Conservation (phyloP, 768 basidiomycete species). For the Hysterangium stoloniferum region DNA sequence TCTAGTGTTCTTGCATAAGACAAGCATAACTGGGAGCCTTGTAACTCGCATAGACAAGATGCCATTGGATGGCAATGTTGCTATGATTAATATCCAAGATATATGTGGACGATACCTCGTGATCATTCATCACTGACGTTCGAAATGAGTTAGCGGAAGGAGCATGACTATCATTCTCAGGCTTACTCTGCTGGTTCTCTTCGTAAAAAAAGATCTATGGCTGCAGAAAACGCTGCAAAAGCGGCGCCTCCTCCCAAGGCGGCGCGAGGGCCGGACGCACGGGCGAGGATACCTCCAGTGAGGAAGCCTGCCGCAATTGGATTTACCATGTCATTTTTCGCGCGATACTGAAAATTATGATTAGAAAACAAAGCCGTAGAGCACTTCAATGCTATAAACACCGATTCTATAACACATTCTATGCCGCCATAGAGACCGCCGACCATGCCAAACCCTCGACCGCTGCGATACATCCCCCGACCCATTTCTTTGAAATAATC, state of each 20-base stretch:
- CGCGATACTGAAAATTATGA: conserved; percentile 72
- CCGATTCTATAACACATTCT: conserved; percentile 92
- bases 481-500: conserved; percentile 94
- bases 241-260: conserved; percentile 83
- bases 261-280: conserved; percentile 80
- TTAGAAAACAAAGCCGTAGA: neutral
- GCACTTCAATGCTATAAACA: conserved; percentile 26
- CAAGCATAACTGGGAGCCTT: no score
- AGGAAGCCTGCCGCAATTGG: conserved; percentile 82
- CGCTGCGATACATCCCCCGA: conserved; percentile 79
- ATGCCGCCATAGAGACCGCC: conserved; percentile 91
- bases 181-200: conserved; percentile 74
- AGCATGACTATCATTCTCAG: no score
- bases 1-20: no score
- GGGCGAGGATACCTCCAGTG: conserved; percentile 81
- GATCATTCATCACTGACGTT: no score
- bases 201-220: conserved; percentile 79
- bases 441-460: conserved; percentile 91
- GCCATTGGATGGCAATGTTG: no score
- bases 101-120: no score
- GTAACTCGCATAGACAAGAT: no score
- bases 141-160: no score
- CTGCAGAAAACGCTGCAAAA: conserved; percentile 90
- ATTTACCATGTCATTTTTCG: conserved; percentile 92
- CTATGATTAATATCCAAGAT: no score